Evolutionary conservation across 148 eudicot genomes (phyloP).

Genomic region (Spergularia marina): DNA sequence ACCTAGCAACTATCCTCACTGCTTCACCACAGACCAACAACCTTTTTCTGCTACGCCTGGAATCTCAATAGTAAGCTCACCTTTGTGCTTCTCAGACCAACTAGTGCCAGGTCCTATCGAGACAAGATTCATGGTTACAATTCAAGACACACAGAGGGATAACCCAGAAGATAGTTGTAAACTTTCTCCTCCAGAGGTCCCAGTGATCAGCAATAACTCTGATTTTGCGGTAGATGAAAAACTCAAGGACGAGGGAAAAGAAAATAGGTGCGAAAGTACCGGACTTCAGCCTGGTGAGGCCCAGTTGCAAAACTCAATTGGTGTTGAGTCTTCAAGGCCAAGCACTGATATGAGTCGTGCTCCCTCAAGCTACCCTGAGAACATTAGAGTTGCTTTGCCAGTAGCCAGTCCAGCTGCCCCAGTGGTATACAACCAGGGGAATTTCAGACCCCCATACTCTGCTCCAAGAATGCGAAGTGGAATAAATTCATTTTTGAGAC

Average conservation of each 20-base stretch:
- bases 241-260: constrained; percentile 1
- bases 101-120: constrained; percentile 19
- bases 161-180: constrained; percentile 26
- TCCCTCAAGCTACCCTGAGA: constrained; percentile 3
- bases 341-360: constrained; percentile 9
- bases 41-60: constrained; percentile 17
- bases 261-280: not conserved
- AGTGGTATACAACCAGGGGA: constrained; percentile 15
- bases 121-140: constrained; percentile 35
- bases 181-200: constrained; percentile 9
- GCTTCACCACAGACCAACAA: constrained; percentile 21
- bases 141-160: constrained; percentile 39
- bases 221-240: constrained; percentile 19
- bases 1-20: constrained; percentile 29
- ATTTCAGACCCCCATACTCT: constrained; percentile 2
- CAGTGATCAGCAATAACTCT: constrained; percentile 3
- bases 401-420: constrained; percentile 9
- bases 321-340: constrained; percentile 14
- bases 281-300: constrained; percentile 4
- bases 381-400: constrained; percentile 5
- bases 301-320: not conserved
- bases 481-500: constrained; percentile 3
- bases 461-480: constrained; percentile 30
- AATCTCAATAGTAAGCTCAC: constrained; percentile 11
- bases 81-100: constrained; percentile 32